phyloP scores from a whole-genome alignment of 2,329 filamentous ascomycete genomes.

The Fusarium hostae region DNA sequence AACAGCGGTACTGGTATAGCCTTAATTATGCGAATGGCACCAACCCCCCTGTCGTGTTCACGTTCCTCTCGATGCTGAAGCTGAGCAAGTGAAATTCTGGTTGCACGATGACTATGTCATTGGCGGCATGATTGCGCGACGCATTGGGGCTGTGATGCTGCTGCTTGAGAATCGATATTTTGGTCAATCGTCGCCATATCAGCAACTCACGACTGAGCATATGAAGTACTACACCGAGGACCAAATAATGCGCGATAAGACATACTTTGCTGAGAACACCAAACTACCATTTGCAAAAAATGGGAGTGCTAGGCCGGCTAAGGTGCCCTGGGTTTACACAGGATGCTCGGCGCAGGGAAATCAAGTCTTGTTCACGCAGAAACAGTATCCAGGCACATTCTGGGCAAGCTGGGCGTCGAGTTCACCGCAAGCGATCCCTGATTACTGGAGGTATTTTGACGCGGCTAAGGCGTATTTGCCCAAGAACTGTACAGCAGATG shows the following conservation, averaged over 20 bases:
- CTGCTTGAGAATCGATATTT: conserved; percentile 8
- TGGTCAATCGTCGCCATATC: background rate
- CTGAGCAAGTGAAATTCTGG: conserved; percentile 8
- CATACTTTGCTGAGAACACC: background rate
- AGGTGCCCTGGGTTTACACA: conserved; percentile 4
- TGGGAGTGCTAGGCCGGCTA: background rate
- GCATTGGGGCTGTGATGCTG: background rate
- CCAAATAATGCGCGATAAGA: conserved; percentile 1
- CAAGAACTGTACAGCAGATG: conserved; percentile 3
- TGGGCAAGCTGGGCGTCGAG: conserved; percentile 5
- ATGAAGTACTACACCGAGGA: conserved; percentile 5
- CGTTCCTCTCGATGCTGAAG: background rate
- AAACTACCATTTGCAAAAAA: background rate
- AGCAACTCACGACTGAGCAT: background rate
- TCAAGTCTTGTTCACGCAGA: conserved; percentile 1
- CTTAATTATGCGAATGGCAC: conserved; percentile 3
- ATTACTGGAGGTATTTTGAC: conserved; percentile 9
- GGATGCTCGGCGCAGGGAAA: conserved; percentile 1
- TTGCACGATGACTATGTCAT: conserved; percentile 7
- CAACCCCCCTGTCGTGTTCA: background rate
- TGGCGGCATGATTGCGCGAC: conserved; percentile 4
- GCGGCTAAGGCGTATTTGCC: conserved; percentile 4
- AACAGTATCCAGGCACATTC: background rate
- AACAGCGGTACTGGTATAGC: conserved; percentile 14
- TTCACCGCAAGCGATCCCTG: background rate